These are phyloP conservation scores for Fabrea salina DNA, from an alignment of 169 alveolate genomes.

Conservation along the genomic window DNA sequence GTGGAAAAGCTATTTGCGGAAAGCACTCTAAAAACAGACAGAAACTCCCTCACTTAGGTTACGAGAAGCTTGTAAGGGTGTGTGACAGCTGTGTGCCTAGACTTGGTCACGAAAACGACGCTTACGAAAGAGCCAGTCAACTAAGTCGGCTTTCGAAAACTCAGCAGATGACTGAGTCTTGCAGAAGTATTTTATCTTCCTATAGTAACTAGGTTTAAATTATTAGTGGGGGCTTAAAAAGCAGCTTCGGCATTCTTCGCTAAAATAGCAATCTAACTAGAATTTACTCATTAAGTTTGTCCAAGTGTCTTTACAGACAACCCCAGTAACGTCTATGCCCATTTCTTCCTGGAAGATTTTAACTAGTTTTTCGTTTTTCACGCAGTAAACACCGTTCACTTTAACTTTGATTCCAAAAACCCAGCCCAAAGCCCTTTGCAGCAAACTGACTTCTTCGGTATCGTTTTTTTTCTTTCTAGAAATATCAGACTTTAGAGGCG, in stretches of 20 bases:
- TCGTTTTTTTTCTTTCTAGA: too few species aligned
- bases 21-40: not conserved
- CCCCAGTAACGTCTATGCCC: not conserved
- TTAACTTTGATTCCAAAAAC: not conserved
- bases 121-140: too few species aligned
- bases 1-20: not conserved
- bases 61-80: not conserved
- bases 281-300: not conserved
- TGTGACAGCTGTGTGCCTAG: not conserved
- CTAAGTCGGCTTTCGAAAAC: too few species aligned
- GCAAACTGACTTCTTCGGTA: not conserved
- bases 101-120: too few species aligned
- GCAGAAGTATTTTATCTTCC: too few species aligned
- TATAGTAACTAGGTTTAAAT: too few species aligned
- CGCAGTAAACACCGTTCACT: not conserved
- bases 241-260: too few species aligned
- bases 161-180: too few species aligned
- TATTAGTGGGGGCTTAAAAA: too few species aligned
- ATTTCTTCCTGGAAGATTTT: not conserved
- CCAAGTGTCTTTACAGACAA: not conserved
- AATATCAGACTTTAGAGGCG: too few species aligned
- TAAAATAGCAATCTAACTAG: too few species aligned
- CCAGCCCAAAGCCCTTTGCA: not conserved
- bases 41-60: not conserved
- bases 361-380: not conserved